Base-by-base conservation (phyloP, 2,329 filamentous ascomycete species). In the Alternaria burnsii region DNA sequence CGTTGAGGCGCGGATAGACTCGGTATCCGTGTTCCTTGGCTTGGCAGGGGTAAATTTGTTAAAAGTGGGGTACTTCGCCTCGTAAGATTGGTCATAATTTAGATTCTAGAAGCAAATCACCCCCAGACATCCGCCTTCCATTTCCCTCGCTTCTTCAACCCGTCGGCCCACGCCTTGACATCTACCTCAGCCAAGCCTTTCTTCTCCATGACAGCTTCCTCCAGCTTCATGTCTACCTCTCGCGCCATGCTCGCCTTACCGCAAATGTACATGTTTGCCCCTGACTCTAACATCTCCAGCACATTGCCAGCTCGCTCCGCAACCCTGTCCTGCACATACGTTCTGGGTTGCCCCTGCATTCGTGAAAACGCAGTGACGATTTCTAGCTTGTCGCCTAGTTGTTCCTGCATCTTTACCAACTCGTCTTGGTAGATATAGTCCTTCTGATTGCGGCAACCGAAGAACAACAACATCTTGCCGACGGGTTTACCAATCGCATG, bases 51-150 rank as follows among this genome's bases (percentile, higher is more conserved):
- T 50, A 48, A 46, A 43, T 22, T 40, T 28, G 50, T 14, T 26
- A 36, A 34, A 58, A 47, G 55, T 54, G 55, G 55, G 55, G 18
- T 18, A 3, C 46, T 14, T 36, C 46, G 18, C 20, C 34, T 50
- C 32, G 32, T 26, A 40, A 40, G 26, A 52, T 42, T 26, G 22
- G 28, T 40, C 34, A 40, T 28, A 52, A 52, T 30, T 26, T 22
- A 22, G 12, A 10, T 43, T 40, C 9, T 34, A 52, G 26, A 40
- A 36, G 9, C n/a, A 52, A 52, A 41, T 60, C 53, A 83, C 22
- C 81, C 81, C 84, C 83, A 86, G 43, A 86, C 83, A 78, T 86
- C 83, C 66, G 85, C 83, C 65, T 81, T 80, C 83, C 83, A 86
- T 69, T 83, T 84, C n/a, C 79, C 80, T 28, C 78, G 77, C 66